Conservation (phyloP, 495 filamentous ascomycete species). For the Penicillium nucicola region DNA sequence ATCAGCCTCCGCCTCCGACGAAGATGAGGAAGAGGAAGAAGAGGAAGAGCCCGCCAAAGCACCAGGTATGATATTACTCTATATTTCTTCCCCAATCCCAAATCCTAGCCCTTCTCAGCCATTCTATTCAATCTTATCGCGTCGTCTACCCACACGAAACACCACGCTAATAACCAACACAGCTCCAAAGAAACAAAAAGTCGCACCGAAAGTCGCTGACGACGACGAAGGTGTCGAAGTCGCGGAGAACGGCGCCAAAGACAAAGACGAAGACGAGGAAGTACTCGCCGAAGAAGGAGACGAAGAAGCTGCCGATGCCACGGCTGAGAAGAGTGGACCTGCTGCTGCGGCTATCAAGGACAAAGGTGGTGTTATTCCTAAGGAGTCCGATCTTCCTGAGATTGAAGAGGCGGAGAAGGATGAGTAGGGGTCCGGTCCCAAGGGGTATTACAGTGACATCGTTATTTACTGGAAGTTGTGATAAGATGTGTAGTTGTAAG, state of each 20-base stretch:
- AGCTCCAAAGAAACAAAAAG: slow-evolving; percentile 34
- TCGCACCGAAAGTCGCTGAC: slow-evolving; percentile 12
- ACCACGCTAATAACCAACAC: slow-evolving; percentile 26
- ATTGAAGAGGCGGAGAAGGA: slow-evolving; percentile 30
- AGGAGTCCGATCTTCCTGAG: slow-evolving; percentile 46
- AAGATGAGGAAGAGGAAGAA: slow-evolving; percentile 17
- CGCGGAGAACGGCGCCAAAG: slow-evolving; percentile 31
- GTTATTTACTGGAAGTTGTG: no score
- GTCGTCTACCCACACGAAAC: neutral
- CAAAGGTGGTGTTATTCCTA: slow-evolving; percentile 45
- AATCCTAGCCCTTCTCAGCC: neutral
- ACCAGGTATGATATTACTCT: slow-evolving; percentile 20
- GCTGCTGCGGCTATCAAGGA: slow-evolving; percentile 38
- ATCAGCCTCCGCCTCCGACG: slow-evolving; percentile 21
- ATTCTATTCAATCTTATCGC: no score
- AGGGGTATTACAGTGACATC: no score
- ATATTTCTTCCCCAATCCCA: no score
- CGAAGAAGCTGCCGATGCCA: slow-evolving; percentile 28
- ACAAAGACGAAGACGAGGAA: slow-evolving; percentile 33
- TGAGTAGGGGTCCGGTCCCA: neutral
- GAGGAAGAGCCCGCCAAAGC: slow-evolving; percentile 21
- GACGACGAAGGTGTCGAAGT: slow-evolving; percentile 22
- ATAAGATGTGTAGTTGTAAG: neutral
- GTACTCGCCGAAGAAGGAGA: slow-evolving; percentile 28
- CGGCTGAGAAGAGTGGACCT: slow-evolving; percentile 39